These are phyloP conservation scores for Gossypium sturtianum DNA, from an alignment of 345 rosid genomes.

Conservation along the genomic window DNA sequence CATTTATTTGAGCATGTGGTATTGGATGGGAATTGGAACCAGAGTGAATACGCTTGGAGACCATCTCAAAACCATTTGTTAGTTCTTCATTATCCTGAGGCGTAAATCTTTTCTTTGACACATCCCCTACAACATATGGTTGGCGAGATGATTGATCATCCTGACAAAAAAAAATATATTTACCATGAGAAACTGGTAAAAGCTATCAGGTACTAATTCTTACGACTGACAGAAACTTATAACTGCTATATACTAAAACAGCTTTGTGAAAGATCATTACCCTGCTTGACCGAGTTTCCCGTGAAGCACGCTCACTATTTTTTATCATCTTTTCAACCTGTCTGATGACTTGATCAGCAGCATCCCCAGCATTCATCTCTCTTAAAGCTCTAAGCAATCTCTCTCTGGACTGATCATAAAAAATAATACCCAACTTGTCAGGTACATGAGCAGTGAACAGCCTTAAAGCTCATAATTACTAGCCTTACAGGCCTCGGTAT, in stretches of 20 bases:
- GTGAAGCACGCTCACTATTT: slow-evolving; percentile 80
- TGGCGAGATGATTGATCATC: slow-evolving; percentile 66
- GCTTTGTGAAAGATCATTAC: slow-evolving; percentile 27
- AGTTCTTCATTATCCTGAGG: slow-evolving; percentile 56
- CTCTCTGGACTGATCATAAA: slow-evolving; percentile 70
- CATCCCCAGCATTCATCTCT: slow-evolving; percentile 90
- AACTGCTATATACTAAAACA: background rate
- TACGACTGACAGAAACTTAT: background rate
- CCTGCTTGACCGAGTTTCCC: slow-evolving; percentile 63
- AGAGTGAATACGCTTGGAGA: slow-evolving; percentile 53
- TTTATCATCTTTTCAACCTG: slow-evolving; percentile 84
- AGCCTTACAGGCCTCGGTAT: background rate
- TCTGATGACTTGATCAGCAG: slow-evolving; percentile 89
- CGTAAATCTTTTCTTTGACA: slow-evolving; percentile 60
- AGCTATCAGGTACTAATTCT: slow-evolving; percentile 5
- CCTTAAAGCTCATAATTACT: background rate
- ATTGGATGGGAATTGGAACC: slow-evolving; percentile 34
- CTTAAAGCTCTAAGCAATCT: slow-evolving; percentile 69
- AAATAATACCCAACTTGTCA: slow-evolving; percentile 17
- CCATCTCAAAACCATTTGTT: slow-evolving; percentile 49
- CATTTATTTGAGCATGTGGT: slow-evolving; percentile 40
- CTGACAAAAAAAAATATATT: slow-evolving; percentile 30
- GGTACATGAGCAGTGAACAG: slow-evolving; percentile 7
- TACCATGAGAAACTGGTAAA: slow-evolving; percentile 8
- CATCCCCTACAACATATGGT: slow-evolving; percentile 46